Evolutionary conservation across 2,329 filamentous ascomycete genomes (phyloP).

Genomic region (Parastagonospora avenae): DNA sequence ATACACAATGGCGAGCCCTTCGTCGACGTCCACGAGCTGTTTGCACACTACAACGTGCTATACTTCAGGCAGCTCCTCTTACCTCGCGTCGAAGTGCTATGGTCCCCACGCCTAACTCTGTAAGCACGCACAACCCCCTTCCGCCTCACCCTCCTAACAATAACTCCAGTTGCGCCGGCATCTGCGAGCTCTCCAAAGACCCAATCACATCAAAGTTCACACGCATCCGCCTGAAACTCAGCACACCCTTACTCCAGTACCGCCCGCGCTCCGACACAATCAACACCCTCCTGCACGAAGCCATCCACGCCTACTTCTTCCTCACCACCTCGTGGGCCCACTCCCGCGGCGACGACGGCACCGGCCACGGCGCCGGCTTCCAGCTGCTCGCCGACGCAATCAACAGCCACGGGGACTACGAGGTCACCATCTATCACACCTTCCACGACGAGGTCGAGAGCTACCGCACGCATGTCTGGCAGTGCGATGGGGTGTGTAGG

Average conservation of each 20-base stretch:
- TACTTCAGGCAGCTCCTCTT: conserved; percentile 51
- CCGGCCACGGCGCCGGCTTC: conserved; percentile 52
- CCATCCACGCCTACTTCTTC: conserved; percentile 55
- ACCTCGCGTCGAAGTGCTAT: conserved; percentile 49
- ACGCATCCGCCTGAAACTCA: conserved; percentile 51
- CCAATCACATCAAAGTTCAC: conserved; percentile 43
- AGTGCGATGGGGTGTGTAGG: conserved; percentile 50
- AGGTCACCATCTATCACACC: conserved; percentile 51
- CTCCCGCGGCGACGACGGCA: conserved; percentile 49
- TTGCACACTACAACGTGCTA: conserved; percentile 48
- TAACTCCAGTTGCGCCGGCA: conserved; percentile 47
- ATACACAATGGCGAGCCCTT: conserved; percentile 47
- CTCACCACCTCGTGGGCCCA: conserved; percentile 52
- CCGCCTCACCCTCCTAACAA: conserved; percentile 10
- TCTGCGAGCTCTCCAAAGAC: conserved; percentile 52
- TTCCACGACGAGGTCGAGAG: conserved; percentile 55
- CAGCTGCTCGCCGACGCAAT: conserved; percentile 52
- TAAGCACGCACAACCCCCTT: conserved; percentile 22
- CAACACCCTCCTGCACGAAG: conserved; percentile 53
- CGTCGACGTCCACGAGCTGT: conserved; percentile 49
- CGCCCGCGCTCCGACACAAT: conserved; percentile 50
- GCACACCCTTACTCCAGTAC: conserved; percentile 52
- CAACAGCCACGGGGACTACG: conserved; percentile 50
- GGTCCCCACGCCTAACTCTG: conserved; percentile 52
- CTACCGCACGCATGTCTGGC: conserved; percentile 53